Evolutionary conservation across 805 yeast species (phyloP).

Genomic region (Pichia ethanolica): DNA sequence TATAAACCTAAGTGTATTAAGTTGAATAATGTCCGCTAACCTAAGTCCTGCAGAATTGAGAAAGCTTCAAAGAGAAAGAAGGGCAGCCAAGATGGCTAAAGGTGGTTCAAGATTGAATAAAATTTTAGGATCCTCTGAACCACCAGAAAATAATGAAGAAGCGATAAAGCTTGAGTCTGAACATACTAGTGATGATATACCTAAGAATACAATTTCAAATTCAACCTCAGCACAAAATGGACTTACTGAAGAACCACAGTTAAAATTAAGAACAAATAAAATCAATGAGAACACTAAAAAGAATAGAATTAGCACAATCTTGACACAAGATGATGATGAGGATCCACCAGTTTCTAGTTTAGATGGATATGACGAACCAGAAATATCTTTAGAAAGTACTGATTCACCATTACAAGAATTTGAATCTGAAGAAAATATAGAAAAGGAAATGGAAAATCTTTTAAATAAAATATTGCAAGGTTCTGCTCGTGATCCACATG

Average conservation of each 20-base stretch:
- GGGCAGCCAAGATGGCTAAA: conserved; percentile 55
- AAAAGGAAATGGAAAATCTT: conserved; percentile 11
- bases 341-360: conserved; percentile 11
- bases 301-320: not conserved
- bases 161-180: not conserved
- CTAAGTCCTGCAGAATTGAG: conserved; percentile 52
- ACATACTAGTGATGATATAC: too few species aligned
- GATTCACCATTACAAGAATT: conserved; percentile 5
- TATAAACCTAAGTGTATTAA: too few species aligned
- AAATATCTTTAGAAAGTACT: conserved; percentile 12
- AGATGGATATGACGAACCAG: conserved; percentile 7
- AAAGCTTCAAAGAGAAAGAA: conserved; percentile 49
- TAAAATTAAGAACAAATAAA: conserved; percentile 14
- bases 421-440: conserved; percentile 8
- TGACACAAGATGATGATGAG: conserved; percentile 2
- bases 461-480: conserved; percentile 6
- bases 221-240: not conserved
- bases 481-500: conserved; percentile 5
- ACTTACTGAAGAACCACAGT: not conserved
- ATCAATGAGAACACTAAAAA: not conserved
- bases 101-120: conserved; percentile 49
- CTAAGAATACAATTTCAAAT: too few species aligned
- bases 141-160: not conserved
- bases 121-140: conserved; percentile 30
- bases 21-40: conserved; percentile 19